These are phyloP conservation scores for Aristolochia contorta DNA, from an alignment of 164 flowering plant genomes.

Conservation along the genomic window DNA sequence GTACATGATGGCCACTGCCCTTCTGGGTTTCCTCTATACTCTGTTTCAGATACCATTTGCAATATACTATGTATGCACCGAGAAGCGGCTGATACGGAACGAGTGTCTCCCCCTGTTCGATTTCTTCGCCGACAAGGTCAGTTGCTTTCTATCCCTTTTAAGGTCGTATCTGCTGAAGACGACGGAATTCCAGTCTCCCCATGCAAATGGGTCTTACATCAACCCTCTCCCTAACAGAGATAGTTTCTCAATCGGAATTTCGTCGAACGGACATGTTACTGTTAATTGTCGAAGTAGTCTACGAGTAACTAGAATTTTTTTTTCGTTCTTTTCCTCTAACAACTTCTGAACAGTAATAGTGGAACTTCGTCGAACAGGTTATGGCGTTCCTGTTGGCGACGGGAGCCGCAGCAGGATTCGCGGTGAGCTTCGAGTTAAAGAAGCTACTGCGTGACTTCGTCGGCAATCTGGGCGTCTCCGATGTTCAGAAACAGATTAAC, in stretches of 20 bases:
- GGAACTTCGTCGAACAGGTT: conserved; percentile 14
- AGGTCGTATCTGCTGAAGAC: no score
- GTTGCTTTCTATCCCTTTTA: not conserved
- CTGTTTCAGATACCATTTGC: conserved; percentile 37
- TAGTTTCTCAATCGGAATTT: no score
- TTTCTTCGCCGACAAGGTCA: conserved; percentile 40
- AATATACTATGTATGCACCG: conserved; percentile 17
- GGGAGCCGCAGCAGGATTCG: conserved; percentile 39
- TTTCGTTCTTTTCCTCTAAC: no score
- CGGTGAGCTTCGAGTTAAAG: conserved; percentile 27
- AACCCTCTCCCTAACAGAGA: no score
- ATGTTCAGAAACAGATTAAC: conserved; percentile 1
- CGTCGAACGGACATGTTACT: no score
- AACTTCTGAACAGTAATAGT: no score
- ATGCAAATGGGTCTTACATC: no score
- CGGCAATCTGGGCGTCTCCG: not conserved
- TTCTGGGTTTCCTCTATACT: conserved; percentile 23
- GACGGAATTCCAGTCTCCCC: no score
- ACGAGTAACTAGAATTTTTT: no score
- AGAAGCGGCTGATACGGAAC: conserved; percentile 27
- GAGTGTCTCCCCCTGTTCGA: conserved; percentile 23
- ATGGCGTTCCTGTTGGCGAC: conserved; percentile 29
- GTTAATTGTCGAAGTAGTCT: no score
- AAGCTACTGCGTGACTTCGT: conserved; percentile 3
- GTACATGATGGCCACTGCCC: conserved; percentile 20